These are phyloP conservation scores for Bassia scoparia DNA, from an alignment of 148 eudicot species.

Conservation along the genomic window DNA sequence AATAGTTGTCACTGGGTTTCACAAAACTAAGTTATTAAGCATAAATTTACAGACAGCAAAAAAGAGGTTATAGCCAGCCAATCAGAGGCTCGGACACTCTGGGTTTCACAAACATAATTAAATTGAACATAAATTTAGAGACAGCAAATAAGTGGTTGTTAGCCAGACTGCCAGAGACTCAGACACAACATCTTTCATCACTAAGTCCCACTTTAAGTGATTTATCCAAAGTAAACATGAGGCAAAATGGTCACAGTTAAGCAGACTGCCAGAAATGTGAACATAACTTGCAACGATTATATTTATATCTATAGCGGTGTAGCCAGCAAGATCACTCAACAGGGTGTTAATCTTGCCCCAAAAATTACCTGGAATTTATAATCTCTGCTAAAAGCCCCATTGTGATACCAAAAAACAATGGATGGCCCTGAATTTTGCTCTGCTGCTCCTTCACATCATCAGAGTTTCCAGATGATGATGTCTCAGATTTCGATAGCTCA, in stretches of 20 bases:
- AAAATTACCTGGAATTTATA: slow-evolving; percentile 78
- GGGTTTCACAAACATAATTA: neutral
- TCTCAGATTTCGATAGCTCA: slow-evolving; percentile 36
- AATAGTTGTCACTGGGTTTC: no score
- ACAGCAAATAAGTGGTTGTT: neutral
- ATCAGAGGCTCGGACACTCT: no score
- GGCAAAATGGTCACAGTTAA: neutral
- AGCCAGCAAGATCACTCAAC: slow-evolving; percentile 6
- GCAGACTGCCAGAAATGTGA: neutral
- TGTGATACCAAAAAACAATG: slow-evolving; percentile 88
- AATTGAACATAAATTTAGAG: no score
- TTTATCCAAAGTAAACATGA: neutral
- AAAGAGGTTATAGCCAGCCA: no score
- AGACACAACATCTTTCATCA: neutral
- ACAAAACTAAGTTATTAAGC: no score
- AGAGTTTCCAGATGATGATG: slow-evolving; percentile 27
- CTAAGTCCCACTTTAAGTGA: neutral
- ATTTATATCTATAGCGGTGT: neutral
- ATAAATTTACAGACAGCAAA: no score
- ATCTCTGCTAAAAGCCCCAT: slow-evolving; percentile 90
- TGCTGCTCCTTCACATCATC: slow-evolving; percentile 35
- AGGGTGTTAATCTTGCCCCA: neutral
- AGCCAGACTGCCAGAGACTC: neutral
- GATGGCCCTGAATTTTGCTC: slow-evolving; percentile 65
- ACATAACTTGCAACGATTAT: neutral